These are phyloP conservation scores for Lasiosphaeriaceae sp. DNA, from an alignment of 495 filamentous ascomycete genomes.

Conservation along the genomic window DNA sequence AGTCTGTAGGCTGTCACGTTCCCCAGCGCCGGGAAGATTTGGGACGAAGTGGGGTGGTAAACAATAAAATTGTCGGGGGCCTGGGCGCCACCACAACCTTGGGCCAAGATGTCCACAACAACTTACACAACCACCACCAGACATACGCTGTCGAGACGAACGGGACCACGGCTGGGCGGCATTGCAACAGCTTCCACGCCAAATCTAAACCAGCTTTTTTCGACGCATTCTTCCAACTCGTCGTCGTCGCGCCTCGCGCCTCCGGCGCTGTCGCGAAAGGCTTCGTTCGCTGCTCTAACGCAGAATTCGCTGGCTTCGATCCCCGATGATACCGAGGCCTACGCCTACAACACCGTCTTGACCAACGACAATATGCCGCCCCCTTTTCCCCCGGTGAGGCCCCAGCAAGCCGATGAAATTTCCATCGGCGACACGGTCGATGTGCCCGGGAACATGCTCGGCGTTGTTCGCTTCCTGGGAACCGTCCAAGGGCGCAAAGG, in stretches of 20 bases:
- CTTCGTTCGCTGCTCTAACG: conserved; percentile 61
- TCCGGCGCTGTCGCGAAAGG: conserved; percentile 55
- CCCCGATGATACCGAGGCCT: conserved; percentile 57
- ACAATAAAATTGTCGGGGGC: conserved; percentile 20
- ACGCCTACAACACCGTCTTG: conserved; percentile 50
- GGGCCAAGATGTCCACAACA: conserved; percentile 30
- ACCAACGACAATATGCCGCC: conserved; percentile 38
- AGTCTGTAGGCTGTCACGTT: not conserved
- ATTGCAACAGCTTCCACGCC: conserved; percentile 57
- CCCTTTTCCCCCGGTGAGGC: conserved; percentile 26
- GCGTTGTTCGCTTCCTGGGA: conserved; percentile 85
- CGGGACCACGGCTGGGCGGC: conserved; percentile 30
- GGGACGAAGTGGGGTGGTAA: conserved; percentile 21
- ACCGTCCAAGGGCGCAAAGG: conserved; percentile 85
- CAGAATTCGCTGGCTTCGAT: conserved; percentile 55
- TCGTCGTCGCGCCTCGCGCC: conserved; percentile 39
- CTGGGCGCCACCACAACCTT: conserved; percentile 12
- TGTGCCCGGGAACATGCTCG: conserved; percentile 91
- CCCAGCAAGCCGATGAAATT: conserved; percentile 36
- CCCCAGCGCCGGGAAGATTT: not conserved
- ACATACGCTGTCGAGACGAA: conserved; percentile 51
- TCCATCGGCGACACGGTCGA: conserved; percentile 87
- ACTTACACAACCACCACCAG: conserved; percentile 73
- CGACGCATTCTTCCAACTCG: conserved; percentile 25
- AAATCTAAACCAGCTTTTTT: conserved; percentile 50